phyloP scores from a whole-genome alignment of 257 asterid genomes.

The Solanum pennellii region DNA sequence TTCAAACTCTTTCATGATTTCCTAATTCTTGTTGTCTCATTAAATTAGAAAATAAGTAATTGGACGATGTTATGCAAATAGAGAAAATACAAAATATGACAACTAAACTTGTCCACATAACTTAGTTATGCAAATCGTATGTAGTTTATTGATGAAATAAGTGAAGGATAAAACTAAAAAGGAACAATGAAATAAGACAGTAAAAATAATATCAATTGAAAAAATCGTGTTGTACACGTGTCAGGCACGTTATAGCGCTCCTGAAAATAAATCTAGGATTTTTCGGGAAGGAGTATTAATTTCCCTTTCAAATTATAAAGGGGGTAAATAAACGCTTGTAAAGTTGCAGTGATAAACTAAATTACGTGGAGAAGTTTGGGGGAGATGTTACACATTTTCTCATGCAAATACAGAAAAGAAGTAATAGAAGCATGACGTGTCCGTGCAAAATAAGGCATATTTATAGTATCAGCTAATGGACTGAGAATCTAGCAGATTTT shows the following conservation, averaged over 20 bases:
- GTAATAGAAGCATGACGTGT: not conserved
- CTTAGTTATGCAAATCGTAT: not conserved
- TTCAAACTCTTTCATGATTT: not conserved
- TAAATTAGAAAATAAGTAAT: not conserved
- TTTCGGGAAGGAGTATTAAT: not conserved
- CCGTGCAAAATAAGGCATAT: not conserved
- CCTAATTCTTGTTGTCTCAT: not conserved
- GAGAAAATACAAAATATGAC: not conserved
- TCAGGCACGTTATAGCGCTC: not conserved
- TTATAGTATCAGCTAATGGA: not conserved
- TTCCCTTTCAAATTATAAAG: not conserved
- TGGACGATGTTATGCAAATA: not conserved
- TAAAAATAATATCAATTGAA: not conserved
- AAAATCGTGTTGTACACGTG: not conserved
- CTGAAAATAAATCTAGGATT: not conserved
- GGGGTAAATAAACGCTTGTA: not conserved
- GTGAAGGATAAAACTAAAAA: not conserved
- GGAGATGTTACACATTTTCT: not conserved
- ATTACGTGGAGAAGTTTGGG: not conserved
- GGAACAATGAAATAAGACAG: not conserved
- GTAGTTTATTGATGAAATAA: not conserved
- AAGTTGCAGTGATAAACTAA: not conserved
- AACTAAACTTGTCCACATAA: not conserved
- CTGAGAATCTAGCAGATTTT: not conserved
- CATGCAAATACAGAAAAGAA: not conserved